phyloP scores from a whole-genome alignment of 2,329 filamentous ascomycete genomes.

The Botrytis porri region DNA sequence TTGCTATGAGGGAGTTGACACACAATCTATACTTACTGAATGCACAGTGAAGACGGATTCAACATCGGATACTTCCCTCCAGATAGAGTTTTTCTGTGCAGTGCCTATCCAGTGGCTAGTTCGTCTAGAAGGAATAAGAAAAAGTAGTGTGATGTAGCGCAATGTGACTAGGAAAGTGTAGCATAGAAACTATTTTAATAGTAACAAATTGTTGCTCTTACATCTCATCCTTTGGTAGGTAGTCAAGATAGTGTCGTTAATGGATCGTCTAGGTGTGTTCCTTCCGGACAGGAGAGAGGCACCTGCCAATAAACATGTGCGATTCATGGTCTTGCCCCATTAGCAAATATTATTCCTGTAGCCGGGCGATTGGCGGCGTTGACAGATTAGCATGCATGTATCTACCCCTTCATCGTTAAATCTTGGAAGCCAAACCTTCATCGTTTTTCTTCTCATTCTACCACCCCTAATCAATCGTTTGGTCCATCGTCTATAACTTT shows the following conservation, averaged over 20 bases:
- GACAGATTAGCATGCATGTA: neutral
- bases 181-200: neutral
- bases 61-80: neutral
- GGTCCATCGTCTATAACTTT: neutral
- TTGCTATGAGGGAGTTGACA: no score
- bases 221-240: neutral
- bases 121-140: neutral
- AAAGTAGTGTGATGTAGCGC: neutral
- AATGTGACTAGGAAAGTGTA: neutral
- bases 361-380: constrained; percentile 7
- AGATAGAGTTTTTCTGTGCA: neutral
- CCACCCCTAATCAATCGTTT: neutral
- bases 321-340: neutral
- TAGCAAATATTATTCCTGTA: neutral
- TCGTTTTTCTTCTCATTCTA: neutral
- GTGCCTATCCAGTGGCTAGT: neutral
- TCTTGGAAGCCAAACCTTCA: neutral
- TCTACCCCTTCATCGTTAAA: constrained; percentile 9
- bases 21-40: neutral
- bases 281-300: neutral
- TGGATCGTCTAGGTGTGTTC: neutral
- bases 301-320: neutral
- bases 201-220: neutral
- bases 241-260: neutral
- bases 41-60: neutral